Conservation (phyloP, 139 green algal genomes). For the Volvox africanus region DNA sequence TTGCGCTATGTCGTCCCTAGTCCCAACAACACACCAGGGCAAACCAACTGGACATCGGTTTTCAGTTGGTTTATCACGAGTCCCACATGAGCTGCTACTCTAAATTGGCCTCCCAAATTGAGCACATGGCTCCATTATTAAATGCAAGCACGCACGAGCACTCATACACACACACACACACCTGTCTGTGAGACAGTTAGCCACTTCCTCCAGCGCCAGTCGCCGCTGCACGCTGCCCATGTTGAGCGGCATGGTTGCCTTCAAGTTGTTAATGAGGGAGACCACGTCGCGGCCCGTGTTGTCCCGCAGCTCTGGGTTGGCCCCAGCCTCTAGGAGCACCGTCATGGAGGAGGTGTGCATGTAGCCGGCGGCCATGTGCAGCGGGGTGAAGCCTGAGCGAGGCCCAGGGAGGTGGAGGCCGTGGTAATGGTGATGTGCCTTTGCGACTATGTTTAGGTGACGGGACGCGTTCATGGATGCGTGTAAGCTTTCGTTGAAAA, state of each 20-base stretch:
- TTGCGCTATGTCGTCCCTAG: too few relatives aligned
- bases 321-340: constrained; percentile 78
- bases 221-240: constrained; percentile 68
- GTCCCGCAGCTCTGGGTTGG: constrained; percentile 75
- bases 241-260: constrained; percentile 71
- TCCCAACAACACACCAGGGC: too few relatives aligned
- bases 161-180: neutral
- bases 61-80: too few relatives aligned
- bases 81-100: too few relatives aligned
- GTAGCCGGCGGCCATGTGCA: constrained; percentile 91
- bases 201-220: constrained; percentile 84
- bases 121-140: too few relatives aligned
- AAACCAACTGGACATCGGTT: too few relatives aligned
- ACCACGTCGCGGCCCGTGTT: constrained; percentile 31
- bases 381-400: constrained; percentile 81
- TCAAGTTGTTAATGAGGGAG: constrained; percentile 80
- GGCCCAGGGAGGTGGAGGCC: too few relatives aligned
- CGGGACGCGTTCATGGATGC: too few relatives aligned
- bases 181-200: constrained; percentile 70
- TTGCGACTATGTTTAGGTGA: neutral
- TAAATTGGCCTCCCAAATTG: too few relatives aligned
- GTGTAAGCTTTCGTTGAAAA: too few relatives aligned
- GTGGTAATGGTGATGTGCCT: too few relatives aligned
- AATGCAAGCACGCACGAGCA: too few relatives aligned
- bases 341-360: constrained; percentile 75